A percentile compares a stretch with the other conserved stretches of the same genome.
Conservation (phyloP, 2,329 filamentous ascomycete species). For the Waltergamsia citrina region DNA sequence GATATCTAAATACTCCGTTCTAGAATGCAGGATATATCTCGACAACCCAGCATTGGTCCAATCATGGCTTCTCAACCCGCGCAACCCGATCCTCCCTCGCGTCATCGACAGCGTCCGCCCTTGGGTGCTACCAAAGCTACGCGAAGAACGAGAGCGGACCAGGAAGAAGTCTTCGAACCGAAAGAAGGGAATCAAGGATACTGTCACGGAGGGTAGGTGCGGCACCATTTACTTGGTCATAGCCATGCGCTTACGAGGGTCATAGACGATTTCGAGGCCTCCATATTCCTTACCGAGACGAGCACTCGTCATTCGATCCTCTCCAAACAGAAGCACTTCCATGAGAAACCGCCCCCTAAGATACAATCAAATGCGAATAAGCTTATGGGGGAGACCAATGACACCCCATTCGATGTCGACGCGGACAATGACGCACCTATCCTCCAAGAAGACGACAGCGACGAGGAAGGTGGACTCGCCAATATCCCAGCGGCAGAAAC, state of each 20-base stretch:
- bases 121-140: constrained; percentile 79
- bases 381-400: constrained; percentile 46
- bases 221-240: constrained; percentile 11
- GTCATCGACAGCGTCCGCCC: constrained; percentile 81
- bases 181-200: constrained; percentile 79
- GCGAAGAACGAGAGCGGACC: constrained; percentile 63
- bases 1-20: constrained; percentile 84
- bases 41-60: constrained; percentile 78
- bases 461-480: constrained; percentile 16
- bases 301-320: constrained; percentile 78
- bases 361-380: constrained; percentile 54
- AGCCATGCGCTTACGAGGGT: background rate
- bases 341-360: constrained; percentile 41
- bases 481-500: constrained; percentile 21
- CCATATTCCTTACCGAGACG: constrained; percentile 84
- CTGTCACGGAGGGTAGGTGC: constrained; percentile 62
- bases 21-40: constrained; percentile 95
- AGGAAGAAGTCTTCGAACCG: constrained; percentile 56
- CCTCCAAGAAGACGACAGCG: constrained; percentile 41
- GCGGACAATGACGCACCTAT: constrained; percentile 21
- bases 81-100: constrained; percentile 66
- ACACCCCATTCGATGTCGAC: constrained; percentile 44
- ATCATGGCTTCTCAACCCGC: constrained; percentile 74
- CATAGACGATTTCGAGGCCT: constrained; percentile 88
- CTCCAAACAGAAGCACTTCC: constrained; percentile 74